Evolutionary conservation across 495 filamentous ascomycete genomes (phyloP), one percentile per base, ranked within the genome.

Genomic region (Podospora appendiculata): DNA sequence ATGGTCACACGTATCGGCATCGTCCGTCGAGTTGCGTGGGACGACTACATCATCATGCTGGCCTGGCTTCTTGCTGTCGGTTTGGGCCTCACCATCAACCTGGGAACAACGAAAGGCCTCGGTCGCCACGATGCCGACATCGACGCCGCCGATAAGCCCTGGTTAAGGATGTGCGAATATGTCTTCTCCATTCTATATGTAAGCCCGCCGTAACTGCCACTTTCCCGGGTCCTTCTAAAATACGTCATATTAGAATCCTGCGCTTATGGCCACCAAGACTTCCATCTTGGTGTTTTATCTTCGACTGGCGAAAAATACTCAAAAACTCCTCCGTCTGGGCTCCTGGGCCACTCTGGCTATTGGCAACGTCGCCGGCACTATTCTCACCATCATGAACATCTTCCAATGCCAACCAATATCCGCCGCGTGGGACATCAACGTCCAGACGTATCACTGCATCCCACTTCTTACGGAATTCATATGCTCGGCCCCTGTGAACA

Each of bases 231-330:
- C 47, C 33, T 50, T 12, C 17, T 17, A 25, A 9, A 1, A 32
- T 19, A 3, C 7, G 32, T 46, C 25, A 25, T 25, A 25, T 18
- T 54, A 95, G 89, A 94, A 96, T 62, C 90, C 92, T 11, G 86
- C 89, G 5, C 77, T 96, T 49, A 89, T 89, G 85, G 79, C 82
- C 1, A 84, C 89, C 45, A 97, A 96, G 70, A 89, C 89, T 5
- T 92, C 88, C n/a, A 89, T 97, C 56, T 78, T 95, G 46, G 69
- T 91, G 52, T 96, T 94, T 65, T 95, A 89, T 70, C 77, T 95
- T 32, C 82, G 85, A 34, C 70, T 95, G 47, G 85, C 88, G 7
- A 84, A 81, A 58, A 83, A 83, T 34, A 84, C 90, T 41, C 83
- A 84, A 57, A 66, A 63, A 55, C 70, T 88, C 33, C 83, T 90